Evolutionary conservation across 148 eudicot species (phyloP).

Genomic region (Vaccinium macrocarpon): DNA sequence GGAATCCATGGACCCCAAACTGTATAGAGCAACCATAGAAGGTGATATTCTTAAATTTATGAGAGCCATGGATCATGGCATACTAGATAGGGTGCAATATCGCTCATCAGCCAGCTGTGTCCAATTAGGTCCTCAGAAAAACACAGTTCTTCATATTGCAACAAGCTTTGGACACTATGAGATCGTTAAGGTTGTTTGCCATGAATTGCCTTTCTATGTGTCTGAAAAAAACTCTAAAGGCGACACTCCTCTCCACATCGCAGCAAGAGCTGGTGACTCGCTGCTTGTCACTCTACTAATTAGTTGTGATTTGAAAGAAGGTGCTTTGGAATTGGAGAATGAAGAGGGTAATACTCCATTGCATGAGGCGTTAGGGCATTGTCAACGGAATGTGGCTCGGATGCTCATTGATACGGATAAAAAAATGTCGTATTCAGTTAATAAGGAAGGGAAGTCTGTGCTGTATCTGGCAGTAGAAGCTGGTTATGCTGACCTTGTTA

Average conservation of each 20-base stretch:
- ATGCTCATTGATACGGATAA: slow-evolving; percentile 16
- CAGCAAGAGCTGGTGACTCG: slow-evolving; percentile 26
- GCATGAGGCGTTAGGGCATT: slow-evolving; percentile 27
- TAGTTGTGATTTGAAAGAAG: slow-evolving; percentile 13
- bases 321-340: slow-evolving; percentile 16
- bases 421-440: slow-evolving; percentile 18
- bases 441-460: slow-evolving; percentile 28
- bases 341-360: slow-evolving; percentile 27
- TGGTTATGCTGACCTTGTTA: slow-evolving; percentile 22
- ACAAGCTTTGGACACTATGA: slow-evolving; percentile 20
- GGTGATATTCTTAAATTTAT: slow-evolving; percentile 27
- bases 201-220: slow-evolving; percentile 22
- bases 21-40: slow-evolving; percentile 25
- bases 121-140: slow-evolving; percentile 28
- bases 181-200: slow-evolving; percentile 22
- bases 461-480: slow-evolving; percentile 37
- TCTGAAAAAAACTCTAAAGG: slow-evolving; percentile 28
- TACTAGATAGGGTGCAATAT: neutral
- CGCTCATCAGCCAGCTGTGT: slow-evolving; percentile 18
- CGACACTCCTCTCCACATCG: slow-evolving; percentile 27
- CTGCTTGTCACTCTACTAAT: slow-evolving; percentile 3
- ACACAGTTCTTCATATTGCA: slow-evolving; percentile 30
- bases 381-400: slow-evolving; percentile 25
- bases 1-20: slow-evolving; percentile 25
- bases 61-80: slow-evolving; percentile 17